Evolutionary conservation across 2,329 filamentous ascomycete species (phyloP).

Genomic region (Phialemoniopsis sp.): DNA sequence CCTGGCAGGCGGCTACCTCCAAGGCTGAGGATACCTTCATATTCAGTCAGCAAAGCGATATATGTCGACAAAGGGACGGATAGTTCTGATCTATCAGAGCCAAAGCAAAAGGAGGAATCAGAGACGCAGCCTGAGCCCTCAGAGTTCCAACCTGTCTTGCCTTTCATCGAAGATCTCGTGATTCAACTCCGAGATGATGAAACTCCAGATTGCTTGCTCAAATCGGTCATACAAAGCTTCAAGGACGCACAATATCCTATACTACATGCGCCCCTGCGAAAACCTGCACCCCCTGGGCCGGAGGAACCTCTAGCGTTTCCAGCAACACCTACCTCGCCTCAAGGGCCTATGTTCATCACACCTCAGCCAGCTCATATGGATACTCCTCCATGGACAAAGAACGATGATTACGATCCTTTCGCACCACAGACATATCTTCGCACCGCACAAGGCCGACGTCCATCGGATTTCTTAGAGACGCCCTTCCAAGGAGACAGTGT

Average conservation of each 20-base stretch:
- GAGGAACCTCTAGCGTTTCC: slow-evolving; percentile 4
- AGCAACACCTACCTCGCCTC: neutral
- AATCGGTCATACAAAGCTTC: slow-evolving; percentile 42
- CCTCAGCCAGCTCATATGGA: slow-evolving; percentile 5
- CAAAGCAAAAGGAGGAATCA: neutral
- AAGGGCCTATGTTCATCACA: slow-evolving; percentile 1
- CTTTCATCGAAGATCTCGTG: slow-evolving; percentile 51
- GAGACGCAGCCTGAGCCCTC: neutral
- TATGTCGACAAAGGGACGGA: slow-evolving; percentile 37
- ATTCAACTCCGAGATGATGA: slow-evolving; percentile 45
- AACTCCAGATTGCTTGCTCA: slow-evolving; percentile 33
- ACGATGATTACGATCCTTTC: slow-evolving; percentile 45
- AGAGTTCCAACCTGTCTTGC: slow-evolving; percentile 39
- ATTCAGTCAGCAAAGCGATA: slow-evolving; percentile 1
- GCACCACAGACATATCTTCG: slow-evolving; percentile 19
- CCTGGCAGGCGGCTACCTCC: no score
- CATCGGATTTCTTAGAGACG: no score
- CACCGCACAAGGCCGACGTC: neutral
- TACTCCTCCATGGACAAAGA: slow-evolving; percentile 4
- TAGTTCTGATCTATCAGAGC: slow-evolving; percentile 15
- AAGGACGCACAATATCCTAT: slow-evolving; percentile 29
- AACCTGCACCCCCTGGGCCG: neutral
- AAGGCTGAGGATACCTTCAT: no score
- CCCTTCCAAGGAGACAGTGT: no score
- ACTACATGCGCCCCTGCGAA: slow-evolving; percentile 1